Base-by-base conservation (phyloP, 176 grass and related monocot species). In the Rhipidocladum racemiflorum region DNA sequence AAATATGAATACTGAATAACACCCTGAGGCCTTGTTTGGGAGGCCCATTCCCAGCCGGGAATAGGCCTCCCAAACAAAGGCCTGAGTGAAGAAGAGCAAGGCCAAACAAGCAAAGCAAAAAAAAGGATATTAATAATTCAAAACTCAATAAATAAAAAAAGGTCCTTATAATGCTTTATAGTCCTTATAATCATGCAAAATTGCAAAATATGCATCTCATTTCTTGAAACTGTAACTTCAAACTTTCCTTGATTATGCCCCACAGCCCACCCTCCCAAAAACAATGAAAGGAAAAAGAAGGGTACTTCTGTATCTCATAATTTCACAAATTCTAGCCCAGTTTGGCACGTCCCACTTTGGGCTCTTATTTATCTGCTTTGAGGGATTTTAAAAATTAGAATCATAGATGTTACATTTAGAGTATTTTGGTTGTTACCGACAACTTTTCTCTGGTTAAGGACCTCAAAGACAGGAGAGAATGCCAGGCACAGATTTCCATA, bases 1-100 rank as follows among this genome's bases (percentile, higher is more conserved):
- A 89, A 61, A 87, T 36, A 84, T 74, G 27, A 84, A 84, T 36
- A 81, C 6, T 74, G 7, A 71, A 76, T 70, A 68, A 69, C 23
- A 27, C 15, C 43, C 4, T 45, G 15, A 76, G 85, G n/a, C n/a
- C n/a, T n/a, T n/a, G n/a, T n/a, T n/a, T n/a, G n/a, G n/a, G n/a
- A n/a, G n/a, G n/a, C n/a, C n/a, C n/a, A n/a, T n/a, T n/a, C n/a
- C n/a, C n/a, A n/a, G n/a, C n/a, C n/a, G n/a, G n/a, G n/a, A n/a
- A n/a, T n/a, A n/a, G n/a, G n/a, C n/a, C n/a, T n/a, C n/a, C n/a
- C n/a, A n/a, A n/a, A n/a, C n/a, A n/a, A n/a, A n/a, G n/a, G n/a
- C 43, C 4, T 45, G 15, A 76, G 85, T 69, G 15, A 70, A 81
- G 12, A 29, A 84, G 70, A 81, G 20, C 51, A 76, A 81, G 65